Base-by-base conservation (phyloP, 495 filamentous ascomycete species). In the Clavariopsis aquatica region DNA sequence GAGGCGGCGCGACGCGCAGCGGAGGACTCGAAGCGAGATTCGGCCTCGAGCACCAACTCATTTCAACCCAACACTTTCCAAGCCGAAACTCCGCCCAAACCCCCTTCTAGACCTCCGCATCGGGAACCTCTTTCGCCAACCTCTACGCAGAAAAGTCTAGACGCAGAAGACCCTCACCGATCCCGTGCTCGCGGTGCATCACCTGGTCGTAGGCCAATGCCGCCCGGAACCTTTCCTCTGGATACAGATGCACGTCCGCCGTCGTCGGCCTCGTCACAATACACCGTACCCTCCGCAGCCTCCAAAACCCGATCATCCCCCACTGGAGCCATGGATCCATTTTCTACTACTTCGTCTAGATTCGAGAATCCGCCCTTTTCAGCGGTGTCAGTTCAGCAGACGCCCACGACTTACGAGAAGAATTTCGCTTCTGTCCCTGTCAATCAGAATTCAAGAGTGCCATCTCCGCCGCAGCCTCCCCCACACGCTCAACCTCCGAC, bases 191-290 rank as follows among this genome's bases (percentile, higher is more conserved):
- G 65, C 22, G 52, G 36, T 8, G 60, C 60, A 12, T 68, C 65
- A 17, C 59, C 60, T 6, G 65, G 23, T 23, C 49, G 59, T 22
- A 52, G 36, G 28, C 45, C 45, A 7, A 59, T 63, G 54, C 59
- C 65, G 26, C 60, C 60, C 2, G 60, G 47, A 19, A 28, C 45
- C 13, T 60, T 63, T 51, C 53, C 60, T 8, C 20, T 68, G 29
- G 60, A 68, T 22, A 68, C 65, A 2, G 60, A 68, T 29, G 3
- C 60, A 13, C 65, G 65, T 9, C 65, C 65, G 13, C 12, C 59
- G 41, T 68, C 65, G 5, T 68, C 65, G 1, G 28, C 46, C 1
- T 68, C 65, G 13, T 68, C 65, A 20, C 53, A 63, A 10, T 60
- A 68, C 24, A 68, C 52, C 45, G 34, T 68, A 13, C 65, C 65